A percentile compares a stretch with the other conserved stretches of the same genome.
These are phyloP conservation scores for Pestalotiopsis sp. DNA, from an alignment of 2,329 filamentous ascomycete species.

Conservation along the genomic window DNA sequence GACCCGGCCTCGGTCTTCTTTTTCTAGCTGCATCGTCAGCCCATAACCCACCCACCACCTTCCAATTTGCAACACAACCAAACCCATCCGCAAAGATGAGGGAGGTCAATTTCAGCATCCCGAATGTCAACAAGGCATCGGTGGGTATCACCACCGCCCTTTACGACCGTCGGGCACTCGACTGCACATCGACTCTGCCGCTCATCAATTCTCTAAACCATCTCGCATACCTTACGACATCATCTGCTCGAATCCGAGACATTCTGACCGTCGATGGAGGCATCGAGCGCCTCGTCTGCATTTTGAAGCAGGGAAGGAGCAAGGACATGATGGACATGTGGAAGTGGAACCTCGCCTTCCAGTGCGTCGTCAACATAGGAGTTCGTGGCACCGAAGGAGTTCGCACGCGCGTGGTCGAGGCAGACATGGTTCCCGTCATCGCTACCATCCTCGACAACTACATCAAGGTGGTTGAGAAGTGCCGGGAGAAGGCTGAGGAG, in stretches of 20 bases:
- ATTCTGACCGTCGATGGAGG: constrained; percentile 98
- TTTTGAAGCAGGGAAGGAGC: constrained; percentile 94
- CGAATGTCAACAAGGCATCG: constrained; percentile 98
- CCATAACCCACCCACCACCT: neutral
- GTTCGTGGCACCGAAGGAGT: constrained; percentile 94
- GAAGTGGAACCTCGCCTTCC: constrained; percentile 99
- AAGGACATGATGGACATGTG: constrained; percentile 99
- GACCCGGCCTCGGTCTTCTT: constrained; percentile 22
- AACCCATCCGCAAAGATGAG: constrained; percentile 70
- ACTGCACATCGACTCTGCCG: constrained; percentile 96
- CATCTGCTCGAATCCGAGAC: constrained; percentile 93
- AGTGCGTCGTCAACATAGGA: constrained; percentile 98
- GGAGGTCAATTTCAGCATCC: constrained; percentile 99
- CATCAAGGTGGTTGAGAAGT: constrained; percentile 92
- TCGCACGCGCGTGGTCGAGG: constrained; percentile 92
- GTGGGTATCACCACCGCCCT: constrained; percentile 98
- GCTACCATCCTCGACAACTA: constrained; percentile 98
- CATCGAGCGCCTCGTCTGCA: constrained; percentile 93
- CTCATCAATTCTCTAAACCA: constrained; percentile 99
- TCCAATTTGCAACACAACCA: neutral
- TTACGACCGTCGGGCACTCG: constrained; percentile 94
- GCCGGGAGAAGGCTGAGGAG: constrained; percentile 82
- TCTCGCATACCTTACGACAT: constrained; percentile 96
- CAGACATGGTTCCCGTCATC: constrained; percentile 98
- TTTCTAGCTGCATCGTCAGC: constrained; percentile 19